These are phyloP conservation scores for Eustoma russellianum DNA, from an alignment of 257 asterid genomes.

Conservation along the genomic window DNA sequence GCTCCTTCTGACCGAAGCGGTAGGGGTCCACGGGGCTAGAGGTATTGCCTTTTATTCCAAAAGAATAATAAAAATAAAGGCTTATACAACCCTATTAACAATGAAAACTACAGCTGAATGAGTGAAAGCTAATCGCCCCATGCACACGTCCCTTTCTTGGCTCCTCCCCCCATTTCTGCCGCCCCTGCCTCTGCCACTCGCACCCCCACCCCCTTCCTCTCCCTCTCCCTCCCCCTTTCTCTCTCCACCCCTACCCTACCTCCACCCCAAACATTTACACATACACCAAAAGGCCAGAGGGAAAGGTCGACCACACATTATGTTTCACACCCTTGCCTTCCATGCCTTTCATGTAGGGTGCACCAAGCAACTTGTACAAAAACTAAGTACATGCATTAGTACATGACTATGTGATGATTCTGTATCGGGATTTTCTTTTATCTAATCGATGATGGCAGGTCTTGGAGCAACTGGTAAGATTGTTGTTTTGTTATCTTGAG, in stretches of 20 bases:
- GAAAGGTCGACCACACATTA: conserved; percentile 63
- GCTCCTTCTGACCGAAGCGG: too few species aligned
- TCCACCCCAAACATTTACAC: background rate
- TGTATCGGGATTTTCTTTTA: too few species aligned
- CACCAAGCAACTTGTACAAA: conserved; percentile 3
- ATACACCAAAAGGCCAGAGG: conserved; percentile 32
- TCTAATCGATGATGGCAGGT: too few species aligned
- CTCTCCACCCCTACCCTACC: conserved; percentile 5
- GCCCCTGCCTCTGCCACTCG: background rate
- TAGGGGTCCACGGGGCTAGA: too few species aligned
- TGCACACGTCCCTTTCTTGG: conserved; percentile 81
- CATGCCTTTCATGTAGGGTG: background rate
- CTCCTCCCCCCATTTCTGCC: conserved; percentile 69
- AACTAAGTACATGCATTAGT: background rate
- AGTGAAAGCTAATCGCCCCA: conserved; percentile 66
- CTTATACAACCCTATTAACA: conserved; percentile 34
- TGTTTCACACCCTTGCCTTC: background rate
- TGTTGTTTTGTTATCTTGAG: too few species aligned
- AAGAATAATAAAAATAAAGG: conserved; percentile 9
- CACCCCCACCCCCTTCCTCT: too few species aligned
- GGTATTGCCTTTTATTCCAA: too few species aligned
- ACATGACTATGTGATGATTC: too few species aligned
- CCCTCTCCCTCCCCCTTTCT: conserved; percentile 9
- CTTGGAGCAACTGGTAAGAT: too few species aligned
- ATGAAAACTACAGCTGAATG: conserved; percentile 89